Base-by-base conservation (phyloP, 2,329 filamentous ascomycete genomes). In the Cordyceps militaris region DNA sequence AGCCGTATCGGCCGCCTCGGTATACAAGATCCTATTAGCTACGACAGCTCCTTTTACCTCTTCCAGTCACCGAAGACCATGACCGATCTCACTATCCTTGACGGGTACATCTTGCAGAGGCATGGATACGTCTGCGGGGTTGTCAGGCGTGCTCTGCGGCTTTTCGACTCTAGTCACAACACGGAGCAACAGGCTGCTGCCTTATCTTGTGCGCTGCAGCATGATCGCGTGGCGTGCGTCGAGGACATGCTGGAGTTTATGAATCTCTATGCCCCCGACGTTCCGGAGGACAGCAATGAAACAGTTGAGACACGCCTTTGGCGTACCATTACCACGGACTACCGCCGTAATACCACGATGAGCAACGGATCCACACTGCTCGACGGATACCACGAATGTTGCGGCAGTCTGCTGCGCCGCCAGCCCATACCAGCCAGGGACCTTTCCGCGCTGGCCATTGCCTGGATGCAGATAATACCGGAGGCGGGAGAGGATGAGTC, bases 1-100 rank as follows among this genome's bases (percentile, higher is more conserved):
- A 23, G 38, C 11, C 50, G 50, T 26, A 53, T 53, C 19, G 50
- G 50, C 36, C 50, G 50, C 19, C 38, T 53, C 14, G 50, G 50
- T 7, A 19, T 43, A 5, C 26, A 32, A n/a, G 24, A 44, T 11
- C 38, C 28, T 6, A 26, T 44, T 5, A 43, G 36, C 50, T 7
- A 21, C 26, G 13, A n/a, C 51, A 14, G 3, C 11, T 10, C 23
- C 8, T 54, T 53, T 11, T 4, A 23, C 38, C 24, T 54, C 40
- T 44, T 54, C 19, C 21, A 21, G 13, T 3, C 9, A 13, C 23
- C 38, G 19, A 10, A 44, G 38, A 16, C 26, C 28, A 11, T 38
- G 8, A 7, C 51, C 26, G n/a, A 43, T 3, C n/a, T 44, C 9
- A n/a, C n/a, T 14, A 21, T 54, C 26, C 1, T 44, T 1, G 38